Evolutionary conservation across 441 rosid genomes (phyloP).

Genomic region (Adansonia grandidieri): DNA sequence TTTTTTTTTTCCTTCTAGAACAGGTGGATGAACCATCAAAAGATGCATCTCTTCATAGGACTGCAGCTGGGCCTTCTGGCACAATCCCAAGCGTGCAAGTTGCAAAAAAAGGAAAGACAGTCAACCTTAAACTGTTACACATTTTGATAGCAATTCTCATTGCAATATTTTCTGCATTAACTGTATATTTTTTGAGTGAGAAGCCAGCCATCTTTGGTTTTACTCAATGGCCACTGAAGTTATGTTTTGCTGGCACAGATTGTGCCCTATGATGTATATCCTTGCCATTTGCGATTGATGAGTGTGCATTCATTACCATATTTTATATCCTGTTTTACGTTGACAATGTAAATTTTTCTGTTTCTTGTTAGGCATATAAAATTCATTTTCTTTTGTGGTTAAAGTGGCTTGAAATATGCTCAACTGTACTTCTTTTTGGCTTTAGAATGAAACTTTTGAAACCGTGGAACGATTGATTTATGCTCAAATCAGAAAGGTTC

Average conservation of each 20-base stretch:
- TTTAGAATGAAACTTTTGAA: too few species aligned
- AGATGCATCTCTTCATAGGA: conserved; percentile 28
- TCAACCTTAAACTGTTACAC: conserved; percentile 23
- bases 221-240: conserved; percentile 21
- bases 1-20: conserved; percentile 23
- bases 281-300: conserved; percentile 14
- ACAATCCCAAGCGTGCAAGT: conserved; percentile 21
- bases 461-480: too few species aligned
- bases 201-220: conserved; percentile 17
- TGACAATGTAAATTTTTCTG: background rate
- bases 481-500: too few species aligned
- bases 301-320: background rate
- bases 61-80: conserved; percentile 19
- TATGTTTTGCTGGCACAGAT: conserved; percentile 10
- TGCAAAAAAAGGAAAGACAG: conserved; percentile 23
- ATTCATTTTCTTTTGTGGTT: too few species aligned
- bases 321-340: background rate
- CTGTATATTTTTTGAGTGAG: conserved; percentile 31
- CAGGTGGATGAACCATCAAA: conserved; percentile 52
- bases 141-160: conserved; percentile 39
- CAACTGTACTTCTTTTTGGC: too few species aligned
- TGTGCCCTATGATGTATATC: conserved; percentile 12
- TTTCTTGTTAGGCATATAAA: background rate
- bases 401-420: too few species aligned
- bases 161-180: conserved; percentile 41